Percentiles rank a stretch among this genome's conserved stretches.
Conservation (phyloP, 495 filamentous ascomycete species). For the Neurospora sp. region DNA sequence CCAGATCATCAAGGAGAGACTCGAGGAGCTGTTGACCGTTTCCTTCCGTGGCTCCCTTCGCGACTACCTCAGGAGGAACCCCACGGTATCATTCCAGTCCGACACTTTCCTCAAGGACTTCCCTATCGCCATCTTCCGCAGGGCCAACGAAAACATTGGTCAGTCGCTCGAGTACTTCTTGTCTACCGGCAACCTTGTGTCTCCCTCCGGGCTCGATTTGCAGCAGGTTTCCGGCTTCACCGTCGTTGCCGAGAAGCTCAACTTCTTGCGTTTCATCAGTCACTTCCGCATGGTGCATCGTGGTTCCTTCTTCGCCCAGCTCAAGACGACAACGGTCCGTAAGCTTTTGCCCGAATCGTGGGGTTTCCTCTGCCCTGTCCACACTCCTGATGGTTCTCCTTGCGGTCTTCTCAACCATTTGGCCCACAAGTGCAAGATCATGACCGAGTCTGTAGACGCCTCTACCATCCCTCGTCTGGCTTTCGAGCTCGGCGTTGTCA, state of each 20-base stretch:
- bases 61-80: constrained; percentile 62
- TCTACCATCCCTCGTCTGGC: constrained; percentile 62
- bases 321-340: constrained; percentile 94
- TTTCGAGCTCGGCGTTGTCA: constrained; percentile 64
- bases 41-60: constrained; percentile 48
- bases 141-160: constrained; percentile 81
- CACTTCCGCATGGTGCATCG: constrained; percentile 99
- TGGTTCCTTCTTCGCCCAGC: constrained; percentile 95
- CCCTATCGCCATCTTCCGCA: constrained; percentile 59
- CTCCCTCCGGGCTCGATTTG: constrained; percentile 82
- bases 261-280: constrained; percentile 97
- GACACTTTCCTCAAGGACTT: constrained; percentile 70
- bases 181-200: constrained; percentile 87
- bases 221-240: constrained; percentile 93
- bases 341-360: constrained; percentile 94
- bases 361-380: constrained; percentile 94
- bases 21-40: constrained; percentile 76
- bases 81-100: constrained; percentile 55
- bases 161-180: constrained; percentile 85
- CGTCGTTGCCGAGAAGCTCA: constrained; percentile 96
- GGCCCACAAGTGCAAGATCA: constrained; percentile 87
- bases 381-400: constrained; percentile 91
- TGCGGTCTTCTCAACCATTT: constrained; percentile 94
- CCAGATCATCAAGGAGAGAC: constrained; percentile 86
- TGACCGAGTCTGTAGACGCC: constrained; percentile 58